Conservation (phyloP, 140 eudicot genomes). For the Stevia rebaudiana region DNA sequence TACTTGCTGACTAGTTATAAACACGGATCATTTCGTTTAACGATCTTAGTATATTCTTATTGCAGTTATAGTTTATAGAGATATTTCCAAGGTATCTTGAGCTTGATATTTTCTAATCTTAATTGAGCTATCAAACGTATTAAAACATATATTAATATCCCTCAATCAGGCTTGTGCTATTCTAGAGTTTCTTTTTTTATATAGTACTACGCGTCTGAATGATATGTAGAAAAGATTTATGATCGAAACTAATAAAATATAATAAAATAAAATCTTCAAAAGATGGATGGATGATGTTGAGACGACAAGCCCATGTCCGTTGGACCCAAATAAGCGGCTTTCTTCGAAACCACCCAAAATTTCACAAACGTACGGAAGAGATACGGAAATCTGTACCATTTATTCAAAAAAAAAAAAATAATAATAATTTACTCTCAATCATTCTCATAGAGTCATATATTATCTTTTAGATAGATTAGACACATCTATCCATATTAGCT, state of each 20-base stretch:
- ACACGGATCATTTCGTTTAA: no score
- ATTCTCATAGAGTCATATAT: no score
- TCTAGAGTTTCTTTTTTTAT: no score
- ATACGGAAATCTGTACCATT: slow-evolving; percentile 35
- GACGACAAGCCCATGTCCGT: slow-evolving; percentile 22
- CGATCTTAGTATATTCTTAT: no score
- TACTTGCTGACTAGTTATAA: no score
- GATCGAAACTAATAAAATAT: not conserved
- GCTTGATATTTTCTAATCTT: not conserved
- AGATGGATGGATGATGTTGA: slow-evolving; percentile 6
- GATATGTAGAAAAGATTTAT: not conserved
- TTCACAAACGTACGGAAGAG: slow-evolving; percentile 28
- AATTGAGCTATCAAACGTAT: not conserved
- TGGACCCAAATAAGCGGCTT: slow-evolving; percentile 30
- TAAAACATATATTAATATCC: no score
- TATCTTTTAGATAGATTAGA: no score
- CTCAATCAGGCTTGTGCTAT: not conserved
- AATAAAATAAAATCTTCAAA: not conserved
- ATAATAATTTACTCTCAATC: not conserved
- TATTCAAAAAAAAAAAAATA: no score
- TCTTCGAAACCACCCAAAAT: slow-evolving; percentile 17
- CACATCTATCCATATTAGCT: no score
- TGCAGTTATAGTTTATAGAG: no score
- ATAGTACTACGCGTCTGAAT: not conserved
- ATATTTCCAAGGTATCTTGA: no score